Base-by-base conservation (phyloP, 2,329 filamentous ascomycete genomes). In the Elsinoe fawcettii region DNA sequence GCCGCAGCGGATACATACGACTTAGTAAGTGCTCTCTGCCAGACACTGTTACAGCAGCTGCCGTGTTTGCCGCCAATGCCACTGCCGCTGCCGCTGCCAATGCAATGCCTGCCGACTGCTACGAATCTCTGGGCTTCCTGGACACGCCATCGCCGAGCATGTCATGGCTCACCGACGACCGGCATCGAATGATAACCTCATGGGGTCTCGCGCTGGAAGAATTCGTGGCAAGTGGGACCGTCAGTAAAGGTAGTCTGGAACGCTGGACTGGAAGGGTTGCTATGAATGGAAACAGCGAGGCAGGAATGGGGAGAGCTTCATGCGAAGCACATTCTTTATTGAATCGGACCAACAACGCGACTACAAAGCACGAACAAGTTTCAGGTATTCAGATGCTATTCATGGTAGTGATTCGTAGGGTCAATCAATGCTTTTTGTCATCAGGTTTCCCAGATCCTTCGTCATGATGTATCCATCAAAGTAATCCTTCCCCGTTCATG, bases 401-500 rank as follows among this genome's bases (percentile, higher is more conserved):
- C n/a, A 27, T 27, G 9, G 12, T 54, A 32, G 32, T 43, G 34
- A 41, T 23, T 43, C 32, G 25, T 54, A 39, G 51, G n/a, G 41
- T 22, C 14, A 25, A 46, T 14, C 23, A 34, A 51, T 51, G 16
- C 49, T 53, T 39, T 51, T 51, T 18, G 34, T 53, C 49, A 22
- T 51, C 27, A 34, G 27, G 27, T 34, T 12, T 6, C 46, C 18
- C n/a, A 39, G 34, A 16, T n/a, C 3, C 6, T 2, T 23, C 5
- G 16, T 53, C 49, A 25, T 39, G 3, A 51, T 18, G 5, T 22
- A 32, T 25, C n/a, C 41, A 9, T 20, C 51, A 18, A 2, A 18
- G 32, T 12, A n/a, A 9, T 27, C 12, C 47, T 20, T 36, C n/a
- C 11, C n/a, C 16, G n/a, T 22, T 44, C 20, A 20, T 9, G 18